Percentiles rank a stretch among this genome's conserved stretches.
phyloP scores from a whole-genome alignment of 148 eudicot genomes.

The Vaccinium macrocarpon region DNA sequence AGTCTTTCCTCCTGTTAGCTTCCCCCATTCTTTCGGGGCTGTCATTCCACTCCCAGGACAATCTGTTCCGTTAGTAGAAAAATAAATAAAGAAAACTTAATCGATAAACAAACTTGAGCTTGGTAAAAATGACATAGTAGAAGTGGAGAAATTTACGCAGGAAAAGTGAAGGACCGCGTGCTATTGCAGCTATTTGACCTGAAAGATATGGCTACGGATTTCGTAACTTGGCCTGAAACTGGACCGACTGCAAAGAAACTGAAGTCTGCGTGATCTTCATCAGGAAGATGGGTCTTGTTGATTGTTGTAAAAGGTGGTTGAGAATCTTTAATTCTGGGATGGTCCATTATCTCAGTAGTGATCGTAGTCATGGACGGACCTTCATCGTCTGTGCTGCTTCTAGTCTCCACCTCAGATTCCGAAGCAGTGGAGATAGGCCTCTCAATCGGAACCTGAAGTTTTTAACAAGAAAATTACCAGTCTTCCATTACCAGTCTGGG shows the following conservation, averaged over 20 bases:
- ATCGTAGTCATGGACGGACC: not conserved
- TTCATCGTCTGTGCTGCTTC: not conserved
- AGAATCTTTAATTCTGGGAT: not conserved
- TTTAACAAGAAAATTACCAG: too few species aligned
- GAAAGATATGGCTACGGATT: constrained; percentile 35
- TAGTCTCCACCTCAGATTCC: not conserved
- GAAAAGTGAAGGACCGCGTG: constrained; percentile 38
- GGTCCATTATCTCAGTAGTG: not conserved
- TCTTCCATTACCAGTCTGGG: too few species aligned
- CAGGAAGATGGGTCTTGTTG: constrained; percentile 7
- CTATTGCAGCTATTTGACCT: constrained; percentile 41
- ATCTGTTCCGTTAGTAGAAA: constrained; percentile 24
- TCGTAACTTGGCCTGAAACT: constrained; percentile 14
- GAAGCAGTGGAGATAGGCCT: constrained; percentile 15
- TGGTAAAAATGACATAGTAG: not conserved
- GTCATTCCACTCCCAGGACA: constrained; percentile 26
- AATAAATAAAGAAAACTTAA: not conserved
- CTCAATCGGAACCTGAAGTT: constrained; percentile 16
- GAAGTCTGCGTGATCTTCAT: constrained; percentile 4
- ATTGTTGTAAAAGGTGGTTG: constrained; percentile 11
- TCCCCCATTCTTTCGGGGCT: constrained; percentile 34
- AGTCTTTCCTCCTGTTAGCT: constrained; percentile 20
- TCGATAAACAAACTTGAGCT: not conserved
- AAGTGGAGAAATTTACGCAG: constrained; percentile 23
- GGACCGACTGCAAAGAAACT: not conserved